phyloP scores from a whole-genome alignment of 768 basidiomycete species.

The Russula lepida region DNA sequence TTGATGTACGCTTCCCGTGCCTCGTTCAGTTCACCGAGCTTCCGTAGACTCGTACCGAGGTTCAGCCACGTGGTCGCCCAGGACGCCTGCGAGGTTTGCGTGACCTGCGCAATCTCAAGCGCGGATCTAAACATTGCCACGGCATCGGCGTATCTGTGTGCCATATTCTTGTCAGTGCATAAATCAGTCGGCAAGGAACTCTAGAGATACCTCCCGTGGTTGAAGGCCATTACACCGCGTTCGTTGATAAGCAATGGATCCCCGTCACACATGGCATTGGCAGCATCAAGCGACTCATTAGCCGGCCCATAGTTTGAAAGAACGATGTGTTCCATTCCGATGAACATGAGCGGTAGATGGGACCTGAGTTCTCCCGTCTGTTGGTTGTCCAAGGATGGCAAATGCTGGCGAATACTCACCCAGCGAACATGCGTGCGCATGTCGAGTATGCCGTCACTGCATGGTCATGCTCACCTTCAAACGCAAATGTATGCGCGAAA shows the following conservation, averaged over 20 bases:
- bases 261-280: conserved; percentile 69
- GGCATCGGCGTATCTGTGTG: conserved; percentile 63
- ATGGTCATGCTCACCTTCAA: conserved; percentile 97
- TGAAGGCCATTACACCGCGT: conserved; percentile 86
- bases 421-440: conserved; percentile 89
- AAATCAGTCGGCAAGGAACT: neutral
- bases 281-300: conserved; percentile 80
- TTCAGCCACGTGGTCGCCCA: conserved; percentile 92
- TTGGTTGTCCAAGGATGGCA: neutral
- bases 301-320: conserved; percentile 76
- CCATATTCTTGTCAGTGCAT: neutral
- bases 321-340: conserved; percentile 97
- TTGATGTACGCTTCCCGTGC: conserved; percentile 68
- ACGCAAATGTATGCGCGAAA: conserved; percentile 94
- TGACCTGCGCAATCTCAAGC: conserved; percentile 72
- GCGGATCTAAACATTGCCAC: conserved; percentile 63
- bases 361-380: conserved; percentile 47
- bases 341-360: conserved; percentile 88
- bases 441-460: conserved; percentile 98
- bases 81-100: conserved; percentile 73
- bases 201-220: conserved; percentile 63
- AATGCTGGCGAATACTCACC: conserved; percentile 46
- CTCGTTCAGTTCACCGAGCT: conserved; percentile 50
- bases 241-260: conserved; percentile 92
- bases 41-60: conserved; percentile 82